Base-by-base conservation (phyloP, 2,329 filamentous ascomycete genomes). In the Madurella fahalii region DNA sequence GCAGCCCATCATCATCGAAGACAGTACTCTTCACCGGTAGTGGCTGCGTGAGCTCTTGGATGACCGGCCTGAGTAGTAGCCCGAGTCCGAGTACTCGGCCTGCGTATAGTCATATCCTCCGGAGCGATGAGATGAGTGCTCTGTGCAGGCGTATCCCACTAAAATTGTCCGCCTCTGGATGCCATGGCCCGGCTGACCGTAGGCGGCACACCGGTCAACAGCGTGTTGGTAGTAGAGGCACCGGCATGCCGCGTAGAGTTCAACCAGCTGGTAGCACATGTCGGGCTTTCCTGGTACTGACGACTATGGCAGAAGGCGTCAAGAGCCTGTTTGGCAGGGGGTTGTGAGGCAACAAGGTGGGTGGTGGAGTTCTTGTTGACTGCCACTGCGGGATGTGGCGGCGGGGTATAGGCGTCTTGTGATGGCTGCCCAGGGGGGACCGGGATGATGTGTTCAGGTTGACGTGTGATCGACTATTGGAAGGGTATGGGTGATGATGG, bases 211-310 rank as follows among this genome's bases (percentile, higher is more conserved):
- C 57, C 88, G 87, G 67, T 96, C 91, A 64, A 96, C 80, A 46
- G 89, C 85, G 70, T 96, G 92, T 67, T 86, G 81, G 77, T 93
- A 90, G 77, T 96, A 95, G 64, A 93, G 79, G 73, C 91, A 96
- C 60, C 85, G 82, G 79, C 91, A 96, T 53, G 87, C 89, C 52
- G 90, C 85, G 77, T 91, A 96, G 56, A 89, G 80, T 72, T 96
- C 91, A 64, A 93, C 77, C 58, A 96, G 74, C 74, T 92, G 89
- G 67, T 90, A 92, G 68, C 91, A 96, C 91, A 96, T 95, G 58
- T 61, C 77, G 66, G 47, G 32, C 5, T 30, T 30, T 41, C 40
- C 34, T 37, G 16, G 18, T 39, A 47, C 20, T 16, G 45, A 9
- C 39, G 31, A 25, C 20, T 52, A 20, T 58, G 49, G n/a, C 32